Evolutionary conservation across 352 stramenopile species (phyloP), one percentile per base, ranked within the genome.

Genomic region (Globisporangium uncinulatum): DNA sequence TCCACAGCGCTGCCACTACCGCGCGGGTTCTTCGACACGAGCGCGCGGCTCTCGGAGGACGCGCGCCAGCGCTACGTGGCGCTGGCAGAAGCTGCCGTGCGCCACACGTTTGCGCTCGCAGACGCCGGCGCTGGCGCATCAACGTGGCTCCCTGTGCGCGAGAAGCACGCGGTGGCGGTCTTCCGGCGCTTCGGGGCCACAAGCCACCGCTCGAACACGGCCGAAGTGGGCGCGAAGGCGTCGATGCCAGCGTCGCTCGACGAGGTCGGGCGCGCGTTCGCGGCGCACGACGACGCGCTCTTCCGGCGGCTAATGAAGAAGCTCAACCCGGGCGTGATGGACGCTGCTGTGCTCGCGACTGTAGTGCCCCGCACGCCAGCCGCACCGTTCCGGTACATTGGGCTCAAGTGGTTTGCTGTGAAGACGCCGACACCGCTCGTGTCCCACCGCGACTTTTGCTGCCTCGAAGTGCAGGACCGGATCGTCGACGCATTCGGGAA

Each of bases 381-480:
- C 49, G 70, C 79, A 43, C 85, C 85, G 2, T 93, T 80, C 59
- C 73, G 83, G 20, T 95, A 95, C 65, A 89, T 95, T 52, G 85
- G 85, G 46, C 80, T 95, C 68, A 92, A 93, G 66, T 95, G 85
- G 85, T 93, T 89, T 59, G 83, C 79, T 11, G 71, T 93, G 63
- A 89, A 89, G 58, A 91, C 83, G 45, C 76, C 83, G 15, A 92
- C 79, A 50, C 82, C 80, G 53, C 79, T 92, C 45, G 82, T 93
- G 19, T 87, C 83, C 15, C 80, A 90, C 49, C 81, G 85, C 42
- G 85, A 95, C 69, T 95, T 90, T 56, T 95, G 83, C 73, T 87
- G 72, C 42, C 76, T 95, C 21, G 85, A 95, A 51, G 80, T 92
- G 32, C 79, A 89, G 63, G 85, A 95, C 70, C 87, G 88, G 66